Conservation (phyloP, 208 protist genomes). For the Trypanosoma platydactyli region DNA sequence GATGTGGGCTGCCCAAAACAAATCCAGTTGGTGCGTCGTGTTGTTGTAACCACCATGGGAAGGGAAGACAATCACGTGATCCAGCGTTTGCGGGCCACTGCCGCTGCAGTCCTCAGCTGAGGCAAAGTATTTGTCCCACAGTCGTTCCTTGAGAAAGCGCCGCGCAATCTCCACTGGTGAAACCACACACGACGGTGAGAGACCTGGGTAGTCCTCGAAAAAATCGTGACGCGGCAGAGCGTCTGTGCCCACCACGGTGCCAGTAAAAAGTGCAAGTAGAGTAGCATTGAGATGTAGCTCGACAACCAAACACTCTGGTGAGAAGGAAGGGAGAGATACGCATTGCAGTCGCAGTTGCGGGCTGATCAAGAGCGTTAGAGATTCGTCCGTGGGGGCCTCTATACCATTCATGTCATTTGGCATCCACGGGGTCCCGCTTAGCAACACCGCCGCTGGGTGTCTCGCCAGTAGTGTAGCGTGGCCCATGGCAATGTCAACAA, state of each 20-base stretch:
- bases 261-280: constrained; percentile 57
- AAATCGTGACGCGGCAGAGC: constrained; percentile 56
- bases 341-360: constrained; percentile 31
- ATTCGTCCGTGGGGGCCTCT: neutral
- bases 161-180: constrained; percentile 32
- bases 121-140: constrained; percentile 46
- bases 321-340: constrained; percentile 61
- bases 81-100: constrained; percentile 10
- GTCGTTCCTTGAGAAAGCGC: constrained; percentile 36
- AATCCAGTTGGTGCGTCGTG: constrained; percentile 73
- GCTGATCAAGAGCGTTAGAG: constrained; percentile 17
- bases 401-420: neutral
- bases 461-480: constrained; percentile 30
- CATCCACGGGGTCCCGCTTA: constrained; percentile 26
- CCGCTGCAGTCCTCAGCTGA: constrained; percentile 10
- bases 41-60: constrained; percentile 83
- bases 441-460: constrained; percentile 29
- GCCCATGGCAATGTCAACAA: constrained; percentile 58
- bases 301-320: constrained; percentile 62
- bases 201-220: constrained; percentile 29
- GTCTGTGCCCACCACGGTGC: constrained; percentile 58
- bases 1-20: constrained; percentile 67
- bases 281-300: constrained; percentile 43
- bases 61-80: constrained; percentile 63
- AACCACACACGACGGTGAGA: neutral